Conservation (phyloP, 2,329 filamentous ascomycete genomes). For the Grosmannia huntii region DNA sequence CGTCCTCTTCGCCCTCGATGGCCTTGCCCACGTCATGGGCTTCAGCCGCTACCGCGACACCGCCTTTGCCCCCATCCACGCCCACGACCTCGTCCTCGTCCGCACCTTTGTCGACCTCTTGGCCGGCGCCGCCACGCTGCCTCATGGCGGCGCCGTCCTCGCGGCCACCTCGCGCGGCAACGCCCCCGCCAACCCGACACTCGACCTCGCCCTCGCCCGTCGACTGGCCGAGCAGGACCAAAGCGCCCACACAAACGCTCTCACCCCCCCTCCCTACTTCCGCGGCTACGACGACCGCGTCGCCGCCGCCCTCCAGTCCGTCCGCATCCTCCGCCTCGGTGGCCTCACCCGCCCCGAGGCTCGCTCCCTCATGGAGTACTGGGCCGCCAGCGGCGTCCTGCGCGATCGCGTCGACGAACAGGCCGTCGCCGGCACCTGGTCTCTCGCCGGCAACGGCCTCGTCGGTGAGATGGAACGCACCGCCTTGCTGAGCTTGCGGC, state of each 20-base stretch:
- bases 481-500: conserved; percentile 33
- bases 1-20: conserved; percentile 67
- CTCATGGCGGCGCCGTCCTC: conserved; percentile 68
- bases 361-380: conserved; percentile 79
- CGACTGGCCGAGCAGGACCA: conserved; percentile 29
- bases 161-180: conserved; percentile 66
- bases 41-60: conserved; percentile 62
- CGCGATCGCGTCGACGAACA: conserved; percentile 56
- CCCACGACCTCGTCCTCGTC: conserved; percentile 70
- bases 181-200: conserved; percentile 45
- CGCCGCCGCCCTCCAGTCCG: conserved; percentile 37
- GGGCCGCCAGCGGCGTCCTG: conserved; percentile 73
- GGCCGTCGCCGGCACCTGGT: conserved; percentile 72
- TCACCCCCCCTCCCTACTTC: conserved; percentile 31
- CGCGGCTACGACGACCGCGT: conserved; percentile 44
- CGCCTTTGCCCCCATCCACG: conserved; percentile 63
- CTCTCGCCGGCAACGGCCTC: conserved; percentile 65
- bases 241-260: background rate
- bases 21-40: conserved; percentile 69
- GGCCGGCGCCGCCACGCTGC: conserved; percentile 39
- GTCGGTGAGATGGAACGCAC: conserved; percentile 76
- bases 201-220: conserved; percentile 55
- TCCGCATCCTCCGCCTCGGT: conserved; percentile 43
- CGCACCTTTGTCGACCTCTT: conserved; percentile 64
- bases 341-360: conserved; percentile 66